Base-by-base conservation (phyloP, 2,329 filamentous ascomycete genomes). In the Boeremia lycopersici region DNA sequence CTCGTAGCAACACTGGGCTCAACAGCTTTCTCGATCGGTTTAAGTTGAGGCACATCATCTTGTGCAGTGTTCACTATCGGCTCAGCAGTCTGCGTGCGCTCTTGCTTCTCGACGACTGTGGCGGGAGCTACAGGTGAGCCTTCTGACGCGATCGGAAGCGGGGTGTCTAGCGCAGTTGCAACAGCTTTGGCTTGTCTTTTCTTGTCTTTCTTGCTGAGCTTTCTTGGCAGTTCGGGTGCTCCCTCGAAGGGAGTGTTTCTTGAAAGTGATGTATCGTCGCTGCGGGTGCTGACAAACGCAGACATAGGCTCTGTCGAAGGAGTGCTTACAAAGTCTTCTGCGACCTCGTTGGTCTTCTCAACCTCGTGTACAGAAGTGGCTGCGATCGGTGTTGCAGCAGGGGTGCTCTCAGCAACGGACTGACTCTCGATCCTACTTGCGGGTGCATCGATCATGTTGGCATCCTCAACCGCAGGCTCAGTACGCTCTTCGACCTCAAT, bases 171-270 rank as follows among this genome's bases (percentile, higher is more conserved):
- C 6, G 26, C n/a, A 15, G 43, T 38, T 26, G 43, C 26, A 28
- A 26, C 26, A 42, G 43, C 12, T 19, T 28, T 48, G 19, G 30
- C 40, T 10, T 48, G 51, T 56, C 79, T 78, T 43, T 76, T 77
- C 65, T 78, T 79, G 23, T 69, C 64, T 45, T 69, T 67, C 46
- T 69, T 68, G 54, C 61, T 69, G 6, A 62, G 56, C 46, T 64
- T 63, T 40, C 54, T 60, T 26, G 60, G 58, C 5, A 55, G 38
- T 23, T 38, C 50, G 15, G 59, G 48, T 8, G 35, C 25, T 15
- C 66, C 56, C 34, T 64, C 60, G 1, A 53, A 17, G 8, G 25
- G 3, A 5, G 36, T 13, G n/a, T 59, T 44, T 28, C 39, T 44
- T 15, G 35, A 6, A 4, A 17, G 15, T 13, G 30, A 4, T 10